Conservation (phyloP, 78 protist genomes). For the Dictyostelium intermedium region DNA sequence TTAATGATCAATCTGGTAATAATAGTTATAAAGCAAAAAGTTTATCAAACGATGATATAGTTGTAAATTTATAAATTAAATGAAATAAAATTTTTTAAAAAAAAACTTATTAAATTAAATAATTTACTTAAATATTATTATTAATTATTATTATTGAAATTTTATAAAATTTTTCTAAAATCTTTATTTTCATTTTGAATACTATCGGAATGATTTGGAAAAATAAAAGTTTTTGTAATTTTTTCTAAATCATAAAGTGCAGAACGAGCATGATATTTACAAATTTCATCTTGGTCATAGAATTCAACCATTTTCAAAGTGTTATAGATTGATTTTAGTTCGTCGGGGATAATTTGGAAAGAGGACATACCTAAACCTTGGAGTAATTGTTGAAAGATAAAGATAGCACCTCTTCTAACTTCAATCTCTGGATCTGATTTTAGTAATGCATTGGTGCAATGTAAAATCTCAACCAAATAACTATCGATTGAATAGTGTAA, state of each 20-base stretch:
- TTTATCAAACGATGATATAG: not conserved
- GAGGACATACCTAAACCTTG: constrained; percentile 63
- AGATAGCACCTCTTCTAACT: constrained; percentile 75
- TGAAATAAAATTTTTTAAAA: not conserved
- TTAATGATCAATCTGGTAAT: not conserved
- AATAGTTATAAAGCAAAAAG: not conserved
- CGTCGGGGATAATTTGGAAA: constrained; percentile 29
- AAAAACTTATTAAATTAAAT: no score
- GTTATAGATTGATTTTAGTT: constrained; percentile 23
- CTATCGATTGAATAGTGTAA: constrained; percentile 33
- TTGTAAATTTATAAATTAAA: not conserved
- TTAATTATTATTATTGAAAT: not conserved
- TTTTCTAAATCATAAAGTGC: constrained; percentile 51
- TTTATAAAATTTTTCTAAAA: constrained; percentile 8
- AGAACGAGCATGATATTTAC: constrained; percentile 62
- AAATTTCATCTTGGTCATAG: constrained; percentile 51
- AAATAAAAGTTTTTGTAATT: constrained; percentile 56
- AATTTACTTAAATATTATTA: not conserved
- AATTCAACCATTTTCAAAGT: constrained; percentile 34
- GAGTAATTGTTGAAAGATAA: constrained; percentile 26
- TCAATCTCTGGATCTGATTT: constrained; percentile 10
- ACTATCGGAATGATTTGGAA: constrained; percentile 17
- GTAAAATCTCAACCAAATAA: constrained; percentile 62
- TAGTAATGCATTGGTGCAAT: constrained; percentile 9
- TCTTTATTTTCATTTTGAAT: not conserved